Conservation (phyloP, 495 filamentous ascomycete species). For the Penicillium bialowiezense region DNA sequence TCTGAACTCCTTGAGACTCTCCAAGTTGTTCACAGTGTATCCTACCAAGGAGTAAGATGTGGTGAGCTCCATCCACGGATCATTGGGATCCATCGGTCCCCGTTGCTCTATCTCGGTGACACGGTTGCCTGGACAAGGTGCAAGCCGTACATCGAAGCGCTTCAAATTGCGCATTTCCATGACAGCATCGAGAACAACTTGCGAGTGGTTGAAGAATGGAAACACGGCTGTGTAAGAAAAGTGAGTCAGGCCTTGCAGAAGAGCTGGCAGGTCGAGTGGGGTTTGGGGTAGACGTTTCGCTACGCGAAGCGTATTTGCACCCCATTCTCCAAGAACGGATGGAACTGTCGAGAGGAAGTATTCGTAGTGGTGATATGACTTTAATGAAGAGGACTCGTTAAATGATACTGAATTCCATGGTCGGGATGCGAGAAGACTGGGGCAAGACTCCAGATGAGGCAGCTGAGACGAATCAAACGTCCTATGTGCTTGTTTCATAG, state of each 20-base stretch:
- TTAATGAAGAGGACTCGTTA: conserved; percentile 42
- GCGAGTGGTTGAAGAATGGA: conserved; percentile 45
- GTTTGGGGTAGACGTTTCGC: neutral
- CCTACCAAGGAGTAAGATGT: conserved; percentile 39
- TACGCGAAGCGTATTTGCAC: conserved; percentile 6
- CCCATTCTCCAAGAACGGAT: conserved; percentile 35
- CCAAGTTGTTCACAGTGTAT: conserved; percentile 24
- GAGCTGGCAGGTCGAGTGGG: neutral
- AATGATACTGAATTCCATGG: conserved; percentile 36
- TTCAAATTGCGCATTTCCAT: conserved; percentile 27
- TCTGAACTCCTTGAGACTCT: conserved; percentile 22
- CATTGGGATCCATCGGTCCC: conserved; percentile 41
- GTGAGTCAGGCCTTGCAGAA: conserved; percentile 23
- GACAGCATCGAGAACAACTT: conserved; percentile 31
- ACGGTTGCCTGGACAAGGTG: conserved; percentile 29
- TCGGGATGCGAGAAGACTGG: conserved; percentile 21
- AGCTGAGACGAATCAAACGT: neutral
- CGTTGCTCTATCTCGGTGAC: conserved; percentile 36
- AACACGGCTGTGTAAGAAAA: conserved; percentile 44
- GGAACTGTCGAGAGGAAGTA: conserved; percentile 40
- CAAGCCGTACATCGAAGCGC: conserved; percentile 31
- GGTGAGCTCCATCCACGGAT: conserved; percentile 45
- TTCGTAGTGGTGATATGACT: conserved; percentile 44
- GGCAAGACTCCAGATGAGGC: conserved; percentile 9
- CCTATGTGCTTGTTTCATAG: conserved; percentile 20